Evolutionary conservation across 495 filamentous ascomycete species (phyloP), one percentile per base, ranked within the genome.

Genomic region (Aspergillus egyptiacus): DNA sequence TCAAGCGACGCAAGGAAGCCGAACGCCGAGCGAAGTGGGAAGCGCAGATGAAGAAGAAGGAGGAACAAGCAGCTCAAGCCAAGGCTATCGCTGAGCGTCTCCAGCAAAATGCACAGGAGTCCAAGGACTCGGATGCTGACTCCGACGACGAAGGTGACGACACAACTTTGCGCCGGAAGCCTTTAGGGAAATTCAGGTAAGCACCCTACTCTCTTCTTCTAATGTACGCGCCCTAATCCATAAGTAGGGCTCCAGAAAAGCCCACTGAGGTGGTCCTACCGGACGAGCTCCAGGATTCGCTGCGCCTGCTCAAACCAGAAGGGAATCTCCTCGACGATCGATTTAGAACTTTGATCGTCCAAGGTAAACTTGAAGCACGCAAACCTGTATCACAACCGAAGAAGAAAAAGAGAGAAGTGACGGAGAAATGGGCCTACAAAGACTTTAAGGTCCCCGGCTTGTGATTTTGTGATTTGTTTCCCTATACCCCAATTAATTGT

Each of bases 341-440:
- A 22, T 96, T 94, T 72, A 77, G 94, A 43, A 96, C 79, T 64
- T 74, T 96, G 63, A 72, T 96, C 33, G 78, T 97, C 22, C 75
- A 87, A 51, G 94, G 93, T 39, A 95, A 93, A 68, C 66, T 97
- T 42, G 93, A 98, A 71, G 75, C 78, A 17, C 74, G 93, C 57
- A 85, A 81, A 63, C 80, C 82, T 8, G 76, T 93, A 45, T 74
- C 81, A 31, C 88, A 90, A 69, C 74, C 73, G 51, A 91, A 86
- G 75, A 87, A 91, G 70, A 74, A 79, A 50, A 87, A 81, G 76
- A 82, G 70, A 58, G 84, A 82, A 63, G 61, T 82, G 19, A 96
- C 89, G 13, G 94, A 96, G 79, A 97, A 96, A 69, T 98, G 93
- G 93, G 76, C 83, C 43, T 87, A 91, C 63, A 97, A 97, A 73